Base-by-base conservation (phyloP, 306 rosid species). In the Lathyrus oleraceus region DNA sequence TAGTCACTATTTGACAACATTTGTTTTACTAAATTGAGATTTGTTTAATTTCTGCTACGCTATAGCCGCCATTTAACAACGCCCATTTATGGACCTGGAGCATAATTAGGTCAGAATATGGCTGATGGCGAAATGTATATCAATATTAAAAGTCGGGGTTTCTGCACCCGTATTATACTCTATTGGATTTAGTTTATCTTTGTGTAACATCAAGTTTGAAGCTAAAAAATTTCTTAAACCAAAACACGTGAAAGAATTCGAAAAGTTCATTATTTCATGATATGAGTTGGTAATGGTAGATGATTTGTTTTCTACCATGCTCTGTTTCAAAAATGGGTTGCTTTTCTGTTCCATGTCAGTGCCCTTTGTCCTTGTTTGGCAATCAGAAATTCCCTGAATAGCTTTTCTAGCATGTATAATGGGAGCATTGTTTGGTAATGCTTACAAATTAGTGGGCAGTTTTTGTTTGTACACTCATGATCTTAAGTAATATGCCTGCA, bases 381-480 rank as follows among this genome's bases (percentile, higher is more conserved):
- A 20, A 71, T 17, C 13, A 13, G 17, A 20, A 54, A 36, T 70
- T 56, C 21, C 35, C 57, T 15, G 43, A 25, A 23, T 38, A 71
- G 62, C 16, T 52, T 57, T 77, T 78, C 52, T 64, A 3, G 45
- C 40, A 10, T 53, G 32, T 53, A 56, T 40, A 16, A 52, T 63
- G 51, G 32, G 45, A 35, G n/a, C 20, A 42, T 52, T 42, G 17
- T 27, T 57, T 57, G 39, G 39, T 27, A 20, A 19, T 52, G 52
- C 19, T 21, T 10, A 13, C 32, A 12, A 20, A 20, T 30, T 32
- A n/a, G 19, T 20, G 36, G 30, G 54, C 23, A 28, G 30, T 20
- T 19, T 67, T 45, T 67, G 16, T 44, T 32, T 56, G 48, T 74
- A 65, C 25, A 14, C 9, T 66, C 19, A 17, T 8, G 19, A 43